Evolutionary conservation across 768 basidiomycete genomes (phyloP), one percentile per base, ranked within the genome.

Genomic region (Termitomyces sp.): DNA sequence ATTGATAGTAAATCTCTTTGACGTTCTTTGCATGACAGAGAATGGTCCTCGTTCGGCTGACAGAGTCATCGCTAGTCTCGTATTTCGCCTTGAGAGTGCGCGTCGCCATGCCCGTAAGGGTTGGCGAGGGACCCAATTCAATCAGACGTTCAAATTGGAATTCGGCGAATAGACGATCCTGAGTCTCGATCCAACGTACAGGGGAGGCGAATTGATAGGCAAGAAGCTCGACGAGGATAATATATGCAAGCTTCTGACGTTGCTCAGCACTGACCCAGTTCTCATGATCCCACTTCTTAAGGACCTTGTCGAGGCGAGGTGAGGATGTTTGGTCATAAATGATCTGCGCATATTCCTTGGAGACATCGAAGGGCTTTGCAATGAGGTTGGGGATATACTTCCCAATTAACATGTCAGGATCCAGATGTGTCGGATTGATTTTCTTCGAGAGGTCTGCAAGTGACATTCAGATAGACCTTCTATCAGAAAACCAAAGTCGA

Each of bases 131-230:
- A 32, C 97, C 97, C 52, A 99, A 76, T 70, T 99, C 97, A 64
- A 99, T 88, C 65, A 98, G 80, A 16, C 97, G 86, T 72, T 98
- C 96, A 66, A 97, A 97, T 44, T 79, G 77, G 78, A 85, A 97
- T 9, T 85, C 72, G 10, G 79, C 81, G 78, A 99, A 99, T 55
- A 99, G 81, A 25, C 90, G 81, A 66, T 99, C 97, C 68, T 99
- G 97, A 0, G 96, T 99, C 76, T 98, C 91, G 65, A 99, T 99
- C 97, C 97, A 99, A 49, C 95, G 89, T 19, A 99, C 96, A 7
- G 97, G 95, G 1, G 96, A 98, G 0, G 96, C 95, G 64, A 96
- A 98, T 69, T 99, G 97, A 68, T 99, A 99, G 14, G 97, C 93
- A 48, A 99, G 80, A 45, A 98, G 83, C 68, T 99, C 97, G 59